These are phyloP conservation scores for Fusarium piperis DNA, from an alignment of 2,329 filamentous ascomycete genomes.

Conservation along the genomic window DNA sequence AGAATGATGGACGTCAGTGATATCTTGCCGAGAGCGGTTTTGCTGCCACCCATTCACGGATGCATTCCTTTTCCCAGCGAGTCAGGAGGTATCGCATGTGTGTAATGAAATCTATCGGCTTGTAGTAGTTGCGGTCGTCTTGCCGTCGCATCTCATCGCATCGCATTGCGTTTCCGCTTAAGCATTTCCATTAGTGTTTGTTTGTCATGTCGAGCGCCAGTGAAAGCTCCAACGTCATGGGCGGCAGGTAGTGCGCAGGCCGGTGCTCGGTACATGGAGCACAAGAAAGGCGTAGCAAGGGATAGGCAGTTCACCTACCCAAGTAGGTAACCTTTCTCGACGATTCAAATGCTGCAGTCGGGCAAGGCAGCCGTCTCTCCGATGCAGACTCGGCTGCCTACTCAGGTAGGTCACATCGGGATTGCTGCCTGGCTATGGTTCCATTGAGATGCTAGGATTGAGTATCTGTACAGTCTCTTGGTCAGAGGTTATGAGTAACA, in stretches of 20 bases:
- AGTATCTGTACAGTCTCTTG: neutral
- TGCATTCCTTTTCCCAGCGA: neutral
- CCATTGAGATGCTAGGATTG: neutral
- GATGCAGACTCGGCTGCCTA: neutral
- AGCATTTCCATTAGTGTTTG: slow-evolving; percentile 18
- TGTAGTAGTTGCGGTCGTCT: neutral
- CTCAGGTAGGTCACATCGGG: neutral
- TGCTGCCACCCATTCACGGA: neutral
- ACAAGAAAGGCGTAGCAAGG: slow-evolving; percentile 12
- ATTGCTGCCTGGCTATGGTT: neutral
- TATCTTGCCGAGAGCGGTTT: neutral
- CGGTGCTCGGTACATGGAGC: slow-evolving; percentile 15
- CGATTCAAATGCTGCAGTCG: slow-evolving; percentile 7
- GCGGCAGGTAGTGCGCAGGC: neutral
- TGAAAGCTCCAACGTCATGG: slow-evolving; percentile 20
- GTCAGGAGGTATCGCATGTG: neutral
- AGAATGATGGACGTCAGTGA: neutral
- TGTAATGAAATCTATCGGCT: neutral
- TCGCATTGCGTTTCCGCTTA: neutral
- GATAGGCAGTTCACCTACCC: slow-evolving; percentile 15
- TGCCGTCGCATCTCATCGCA: neutral
- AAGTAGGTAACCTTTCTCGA: slow-evolving; percentile 15
- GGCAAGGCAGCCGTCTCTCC: slow-evolving; percentile 17
- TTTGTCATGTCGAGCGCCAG: neutral
- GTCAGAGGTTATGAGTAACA: neutral